Conservation (phyloP, 2,329 filamentous ascomycete genomes). For the Trichoderma asperellum region DNA sequence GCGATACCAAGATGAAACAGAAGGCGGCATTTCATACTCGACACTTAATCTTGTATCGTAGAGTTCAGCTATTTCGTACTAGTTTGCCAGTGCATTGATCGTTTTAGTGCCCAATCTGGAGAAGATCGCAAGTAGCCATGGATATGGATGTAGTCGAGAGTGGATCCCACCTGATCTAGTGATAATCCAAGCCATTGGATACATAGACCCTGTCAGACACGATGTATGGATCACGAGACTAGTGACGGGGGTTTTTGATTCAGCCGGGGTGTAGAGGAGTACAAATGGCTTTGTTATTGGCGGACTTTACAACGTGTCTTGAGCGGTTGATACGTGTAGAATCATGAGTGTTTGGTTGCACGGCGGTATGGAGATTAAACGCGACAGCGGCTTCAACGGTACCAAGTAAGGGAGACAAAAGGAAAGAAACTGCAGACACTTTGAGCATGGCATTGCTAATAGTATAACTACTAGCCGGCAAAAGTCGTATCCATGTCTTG, state of each 20-base stretch:
- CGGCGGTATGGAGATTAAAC: not conserved
- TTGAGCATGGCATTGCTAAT: not conserved
- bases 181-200: not conserved
- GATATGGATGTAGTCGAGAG: constrained; percentile 5
- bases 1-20: not conserved
- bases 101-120: not conserved
- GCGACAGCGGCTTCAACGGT: not conserved
- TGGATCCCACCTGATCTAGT: not conserved
- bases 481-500: not conserved
- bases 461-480: not conserved
- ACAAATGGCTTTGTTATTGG: not conserved
- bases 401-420: not conserved
- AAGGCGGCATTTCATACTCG: not conserved
- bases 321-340: not conserved
- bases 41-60: not conserved
- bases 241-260: not conserved
- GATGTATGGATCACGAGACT: not conserved
- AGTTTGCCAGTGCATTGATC: not conserved
- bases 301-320: not conserved
- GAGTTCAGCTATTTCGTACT: not conserved
- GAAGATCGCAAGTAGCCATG: not conserved
- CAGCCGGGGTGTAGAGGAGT: not conserved
- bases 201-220: not conserved
- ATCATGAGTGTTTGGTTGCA: not conserved
- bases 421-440: not conserved